Evolutionary conservation across 768 basidiomycete species (phyloP).

Genomic region (Pisolithus microcarpus): DNA sequence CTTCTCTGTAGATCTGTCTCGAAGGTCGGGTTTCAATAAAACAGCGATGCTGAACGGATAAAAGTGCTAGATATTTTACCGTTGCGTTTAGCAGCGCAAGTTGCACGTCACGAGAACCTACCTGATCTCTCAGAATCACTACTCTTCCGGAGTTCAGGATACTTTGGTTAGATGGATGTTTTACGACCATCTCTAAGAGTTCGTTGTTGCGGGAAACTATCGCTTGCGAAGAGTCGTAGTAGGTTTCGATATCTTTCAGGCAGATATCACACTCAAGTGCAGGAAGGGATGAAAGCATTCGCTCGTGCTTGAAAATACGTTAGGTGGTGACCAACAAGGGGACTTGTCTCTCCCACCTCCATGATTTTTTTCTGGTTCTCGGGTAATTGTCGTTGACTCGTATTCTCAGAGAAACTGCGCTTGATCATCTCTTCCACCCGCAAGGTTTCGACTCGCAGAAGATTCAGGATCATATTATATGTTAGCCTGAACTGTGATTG

Average conservation of each 20-base stretch:
- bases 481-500: conserved; percentile 95
- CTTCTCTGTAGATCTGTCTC: conserved; percentile 36
- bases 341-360: conserved; percentile 46
- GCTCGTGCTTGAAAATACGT: conserved; percentile 54
- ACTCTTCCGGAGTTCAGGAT: conserved; percentile 68
- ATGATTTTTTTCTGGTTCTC: conserved; percentile 86
- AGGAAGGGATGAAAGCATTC: conserved; percentile 49
- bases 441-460: conserved; percentile 92
- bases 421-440: conserved; percentile 99
- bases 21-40: conserved; percentile 57
- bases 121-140: conserved; percentile 75
- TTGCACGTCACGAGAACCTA: conserved; percentile 31
- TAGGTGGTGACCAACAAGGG: conserved; percentile 4
- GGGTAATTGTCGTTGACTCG: conserved; percentile 84
- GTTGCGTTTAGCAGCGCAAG: not conserved
- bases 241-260: conserved; percentile 59
- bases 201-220: conserved; percentile 56
- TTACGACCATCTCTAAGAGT: conserved; percentile 53
- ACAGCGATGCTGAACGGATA: conserved; percentile 60
- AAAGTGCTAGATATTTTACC: conserved; percentile 58
- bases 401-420: conserved; percentile 96
- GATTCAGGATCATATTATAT: conserved; percentile 98
- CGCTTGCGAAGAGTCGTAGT: conserved; percentile 65
- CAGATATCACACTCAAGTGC: conserved; percentile 67
- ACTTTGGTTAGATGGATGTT: conserved; percentile 60